phyloP scores from a whole-genome alignment of 306 rosid species.

The Vigna hirtella region DNA sequence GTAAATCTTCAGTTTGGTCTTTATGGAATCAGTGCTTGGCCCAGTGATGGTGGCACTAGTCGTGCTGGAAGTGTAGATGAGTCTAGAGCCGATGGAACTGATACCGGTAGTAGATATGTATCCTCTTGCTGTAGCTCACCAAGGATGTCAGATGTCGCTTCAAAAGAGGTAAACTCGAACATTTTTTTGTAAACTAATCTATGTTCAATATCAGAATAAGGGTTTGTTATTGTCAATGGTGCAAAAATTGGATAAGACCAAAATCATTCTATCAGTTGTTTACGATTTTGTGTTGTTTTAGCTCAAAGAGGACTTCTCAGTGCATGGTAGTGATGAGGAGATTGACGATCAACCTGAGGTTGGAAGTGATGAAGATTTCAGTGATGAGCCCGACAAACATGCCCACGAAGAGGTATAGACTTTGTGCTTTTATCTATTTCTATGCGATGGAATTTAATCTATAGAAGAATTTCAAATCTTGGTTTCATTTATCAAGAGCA shows the following conservation, averaged over 20 bases:
- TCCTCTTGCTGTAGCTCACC: constrained; percentile 98
- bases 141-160: constrained; percentile 71
- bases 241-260: neutral
- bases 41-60: constrained; percentile 90
- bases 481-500: neutral
- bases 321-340: constrained; percentile 96
- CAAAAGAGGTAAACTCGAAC: constrained; percentile 75
- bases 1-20: constrained; percentile 97
- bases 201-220: constrained; percentile 14
- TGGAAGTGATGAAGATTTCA: constrained; percentile 87
- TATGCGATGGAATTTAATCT: constrained; percentile 1
- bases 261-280: neutral
- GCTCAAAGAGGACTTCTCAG: constrained; percentile 89
- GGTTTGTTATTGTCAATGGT: constrained; percentile 22
- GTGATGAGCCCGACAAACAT: constrained; percentile 65
- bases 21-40: constrained; percentile 97
- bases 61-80: constrained; percentile 90
- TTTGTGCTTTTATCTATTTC: neutral
- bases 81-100: constrained; percentile 82
- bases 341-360: constrained; percentile 74
- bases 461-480: constrained; percentile 4
- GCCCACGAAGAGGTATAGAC: constrained; percentile 75
- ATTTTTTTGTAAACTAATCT: neutral
- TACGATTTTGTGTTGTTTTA: constrained; percentile 31
- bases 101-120: constrained; percentile 75